A percentile compares a stretch with the other conserved stretches of the same genome.
phyloP scores from a whole-genome alignment of 805 yeast genomes.

The Spathaspora boniae region DNA sequence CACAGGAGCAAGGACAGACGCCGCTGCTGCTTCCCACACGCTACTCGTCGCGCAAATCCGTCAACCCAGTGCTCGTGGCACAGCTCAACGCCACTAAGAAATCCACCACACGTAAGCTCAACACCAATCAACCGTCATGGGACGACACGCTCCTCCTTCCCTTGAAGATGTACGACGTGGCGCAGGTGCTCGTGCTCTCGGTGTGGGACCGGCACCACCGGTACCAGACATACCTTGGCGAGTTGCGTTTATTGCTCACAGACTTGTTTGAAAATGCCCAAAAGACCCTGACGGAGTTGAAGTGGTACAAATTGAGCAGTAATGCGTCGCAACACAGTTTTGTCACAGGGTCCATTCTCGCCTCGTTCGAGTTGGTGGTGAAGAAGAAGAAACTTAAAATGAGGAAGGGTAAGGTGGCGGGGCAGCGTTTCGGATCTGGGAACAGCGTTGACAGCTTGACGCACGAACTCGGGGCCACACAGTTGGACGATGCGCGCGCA shows the following conservation, averaged over 20 bases:
- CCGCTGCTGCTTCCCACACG: too few species aligned
- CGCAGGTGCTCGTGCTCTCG: conserved; percentile 28
- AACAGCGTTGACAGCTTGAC: neutral
- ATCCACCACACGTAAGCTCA: conserved; percentile 27
- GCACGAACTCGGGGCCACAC: too few species aligned
- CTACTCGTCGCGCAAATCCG: conserved; percentile 14
- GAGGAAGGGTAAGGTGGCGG: neutral
- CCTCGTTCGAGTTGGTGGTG: conserved; percentile 38
- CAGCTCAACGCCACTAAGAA: conserved; percentile 27
- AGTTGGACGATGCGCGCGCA: too few species aligned
- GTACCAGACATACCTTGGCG: conserved; percentile 38
- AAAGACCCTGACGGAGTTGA: conserved; percentile 28
- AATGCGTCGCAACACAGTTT: conserved; percentile 36
- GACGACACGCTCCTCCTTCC: conserved; percentile 32
- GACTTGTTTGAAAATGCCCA: conserved; percentile 24
- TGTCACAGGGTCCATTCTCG: conserved; percentile 46
- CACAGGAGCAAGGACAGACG: neutral
- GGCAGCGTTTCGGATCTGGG: too few species aligned
- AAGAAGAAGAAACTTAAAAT: conserved; percentile 9
- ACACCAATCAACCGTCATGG: conserved; percentile 41
- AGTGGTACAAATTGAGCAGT: conserved; percentile 46
- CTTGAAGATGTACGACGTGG: conserved; percentile 22
- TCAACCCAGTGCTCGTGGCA: conserved; percentile 37
- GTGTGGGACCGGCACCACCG: conserved; percentile 41
- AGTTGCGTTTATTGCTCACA: conserved; percentile 26